Conservation (phyloP, 2,329 filamentous ascomycete genomes). For the Sporothrix euskadiensis region DNA sequence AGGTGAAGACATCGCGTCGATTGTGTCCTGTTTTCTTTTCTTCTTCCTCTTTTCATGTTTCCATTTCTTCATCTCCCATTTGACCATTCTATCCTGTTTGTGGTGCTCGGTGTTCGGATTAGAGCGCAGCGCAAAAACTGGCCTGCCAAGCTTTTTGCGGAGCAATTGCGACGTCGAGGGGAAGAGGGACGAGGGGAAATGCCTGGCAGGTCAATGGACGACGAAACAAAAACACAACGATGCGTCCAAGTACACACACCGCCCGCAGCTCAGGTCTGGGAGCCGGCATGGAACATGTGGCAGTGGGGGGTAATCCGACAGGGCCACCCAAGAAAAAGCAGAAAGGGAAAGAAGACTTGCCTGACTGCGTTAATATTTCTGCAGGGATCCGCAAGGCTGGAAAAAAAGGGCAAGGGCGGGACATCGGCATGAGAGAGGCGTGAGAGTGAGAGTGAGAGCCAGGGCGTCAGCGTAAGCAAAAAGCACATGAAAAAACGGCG, state of each 20-base stretch:
- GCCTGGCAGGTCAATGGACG: neutral
- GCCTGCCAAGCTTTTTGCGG: neutral
- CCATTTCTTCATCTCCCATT: neutral
- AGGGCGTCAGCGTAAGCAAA: neutral
- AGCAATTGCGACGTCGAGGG: neutral
- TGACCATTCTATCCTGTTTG: neutral
- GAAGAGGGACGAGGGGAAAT: neutral
- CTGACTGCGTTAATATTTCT: neutral
- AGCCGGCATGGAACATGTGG: constrained; percentile 25
- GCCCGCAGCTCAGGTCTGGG: neutral
- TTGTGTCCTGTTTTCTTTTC: neutral
- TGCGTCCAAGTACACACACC: neutral
- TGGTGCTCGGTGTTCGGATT: constrained; percentile 13
- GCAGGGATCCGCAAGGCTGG: constrained; percentile 21
- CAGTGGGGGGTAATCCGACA: constrained; percentile 13
- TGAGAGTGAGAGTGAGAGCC: neutral
- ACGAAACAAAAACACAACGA: neutral
- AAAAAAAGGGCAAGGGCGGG: neutral
- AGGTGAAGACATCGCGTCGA: neutral
- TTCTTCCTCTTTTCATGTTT: neutral
- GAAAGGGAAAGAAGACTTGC: neutral
- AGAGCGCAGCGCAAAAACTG: constrained; percentile 1
- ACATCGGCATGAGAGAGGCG: neutral
- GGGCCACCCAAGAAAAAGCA: neutral
- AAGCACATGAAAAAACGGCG: neutral